Conservation (phyloP, 2,329 filamentous ascomycete genomes). For the Phialocephala sp. region DNA sequence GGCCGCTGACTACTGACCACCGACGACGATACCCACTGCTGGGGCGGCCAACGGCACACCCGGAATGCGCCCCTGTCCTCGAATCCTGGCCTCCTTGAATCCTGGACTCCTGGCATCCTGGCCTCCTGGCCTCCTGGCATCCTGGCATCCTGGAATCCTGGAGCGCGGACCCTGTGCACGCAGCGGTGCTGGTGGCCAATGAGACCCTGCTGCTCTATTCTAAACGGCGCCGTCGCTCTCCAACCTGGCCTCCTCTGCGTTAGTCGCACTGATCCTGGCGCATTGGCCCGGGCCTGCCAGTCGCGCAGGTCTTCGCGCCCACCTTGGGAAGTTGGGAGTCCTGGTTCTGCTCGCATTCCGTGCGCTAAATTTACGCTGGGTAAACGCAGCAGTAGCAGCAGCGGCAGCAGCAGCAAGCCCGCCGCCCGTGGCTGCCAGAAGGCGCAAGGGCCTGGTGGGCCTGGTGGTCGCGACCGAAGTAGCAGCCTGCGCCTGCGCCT, state of each 20-base stretch:
- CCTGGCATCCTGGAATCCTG: too few relatives aligned
- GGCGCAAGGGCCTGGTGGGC: too few relatives aligned
- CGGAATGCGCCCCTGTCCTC: not conserved
- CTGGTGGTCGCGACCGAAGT: too few relatives aligned
- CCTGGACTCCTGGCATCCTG: too few relatives aligned
- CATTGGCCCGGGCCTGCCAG: not conserved
- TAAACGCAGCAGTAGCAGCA: not conserved
- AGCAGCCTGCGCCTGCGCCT: not conserved
- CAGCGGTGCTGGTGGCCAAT: not conserved
- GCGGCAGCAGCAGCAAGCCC: not conserved
- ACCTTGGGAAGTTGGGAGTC: too few relatives aligned
- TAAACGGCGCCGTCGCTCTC: not conserved
- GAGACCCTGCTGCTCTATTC: not conserved
- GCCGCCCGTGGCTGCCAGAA: not conserved
- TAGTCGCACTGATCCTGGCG: not conserved
- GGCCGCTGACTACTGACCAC: too few relatives aligned
- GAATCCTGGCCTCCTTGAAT: too few relatives aligned
- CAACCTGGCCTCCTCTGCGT: constrained; percentile 13
- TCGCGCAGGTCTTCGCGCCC: too few relatives aligned
- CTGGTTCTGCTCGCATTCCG: not conserved
- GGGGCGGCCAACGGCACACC: constrained; percentile 1
- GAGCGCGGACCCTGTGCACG: too few relatives aligned
- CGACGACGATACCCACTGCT: not conserved
- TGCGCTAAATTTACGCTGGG: not conserved
- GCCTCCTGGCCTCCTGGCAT: too few relatives aligned